phyloP scores from a whole-genome alignment of 1,139 yeast genomes.

The Candida sanyaensis region DNA sequence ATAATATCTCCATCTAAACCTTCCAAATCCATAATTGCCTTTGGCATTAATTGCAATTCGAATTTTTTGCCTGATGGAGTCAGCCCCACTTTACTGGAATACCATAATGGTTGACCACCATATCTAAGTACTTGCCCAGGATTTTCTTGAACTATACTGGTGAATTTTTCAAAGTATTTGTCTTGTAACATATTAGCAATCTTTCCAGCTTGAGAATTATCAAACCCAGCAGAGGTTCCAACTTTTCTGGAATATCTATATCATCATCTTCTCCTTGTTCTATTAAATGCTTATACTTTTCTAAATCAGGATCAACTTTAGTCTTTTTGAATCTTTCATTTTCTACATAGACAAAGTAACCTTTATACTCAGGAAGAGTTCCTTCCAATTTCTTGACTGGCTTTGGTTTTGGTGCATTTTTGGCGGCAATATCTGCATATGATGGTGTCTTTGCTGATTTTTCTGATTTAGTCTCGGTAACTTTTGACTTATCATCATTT shows the following conservation, averaged over 20 bases:
- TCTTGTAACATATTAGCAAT: slow-evolving; percentile 66
- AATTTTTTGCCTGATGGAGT: slow-evolving; percentile 41
- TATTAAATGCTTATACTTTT: slow-evolving; percentile 50
- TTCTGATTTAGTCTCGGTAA: too few species aligned
- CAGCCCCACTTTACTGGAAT: slow-evolving; percentile 62
- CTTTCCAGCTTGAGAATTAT: slow-evolving; percentile 38
- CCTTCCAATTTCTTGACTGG: slow-evolving; percentile 14
- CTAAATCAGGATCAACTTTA: slow-evolving; percentile 40
- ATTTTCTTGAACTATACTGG: slow-evolving; percentile 72
- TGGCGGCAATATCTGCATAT: slow-evolving; percentile 27
- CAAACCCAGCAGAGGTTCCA: slow-evolving; percentile 20
- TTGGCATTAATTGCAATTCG: slow-evolving; percentile 94
- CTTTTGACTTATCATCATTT: background rate
- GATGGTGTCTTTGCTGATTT: slow-evolving; percentile 14
- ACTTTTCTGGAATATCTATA: background rate
- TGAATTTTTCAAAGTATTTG: slow-evolving; percentile 75
- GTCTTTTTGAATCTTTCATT: slow-evolving; percentile 54
- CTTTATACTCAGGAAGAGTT: slow-evolving; percentile 55
- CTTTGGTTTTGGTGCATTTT: slow-evolving; percentile 16
- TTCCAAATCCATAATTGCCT: slow-evolving; percentile 82
- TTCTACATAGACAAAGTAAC: slow-evolving; percentile 69
- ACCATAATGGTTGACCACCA: slow-evolving; percentile 74
- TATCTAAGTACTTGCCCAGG: slow-evolving; percentile 87
- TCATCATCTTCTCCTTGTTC: slow-evolving; percentile 32
- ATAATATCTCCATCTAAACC: slow-evolving; percentile 36